Evolutionary conservation across 345 rosid species (phyloP), one percentile per base, ranked within the genome.

Genomic region (Eucalyptus shirleyi): DNA sequence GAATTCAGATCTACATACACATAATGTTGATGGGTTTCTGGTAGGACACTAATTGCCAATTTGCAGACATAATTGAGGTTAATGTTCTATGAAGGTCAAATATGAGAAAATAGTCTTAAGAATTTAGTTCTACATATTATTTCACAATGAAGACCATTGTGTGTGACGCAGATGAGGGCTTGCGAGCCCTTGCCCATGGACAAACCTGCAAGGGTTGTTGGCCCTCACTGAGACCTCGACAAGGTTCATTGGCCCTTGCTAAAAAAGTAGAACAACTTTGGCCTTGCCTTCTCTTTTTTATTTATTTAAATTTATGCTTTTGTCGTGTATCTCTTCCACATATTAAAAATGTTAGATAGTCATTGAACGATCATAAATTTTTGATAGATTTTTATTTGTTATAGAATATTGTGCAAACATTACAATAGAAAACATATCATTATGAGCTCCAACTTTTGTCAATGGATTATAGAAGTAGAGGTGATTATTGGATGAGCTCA

Each of bases 111-210:
- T 44, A 44, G 45, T 44, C 45, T 17, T 34, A 9, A 5, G 24
- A 69, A 32, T 17, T 69, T 21, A 69, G 23, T 69, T 9, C 6
- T 69, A 32, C 23, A 9, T 69, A 17, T 69, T 16, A 69, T 16
- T 17, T 69, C 26, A 69, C 42, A 69, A 37, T 69, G 81, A 18
- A 5, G 23, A 67, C 12, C 40, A 67, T 9, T 17, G 21, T 32
- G 40, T 32, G 40, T 32, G 40, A 8, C 0, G 12, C 1, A 8
- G 1, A 67, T 17, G 4, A 32, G 23, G 80, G 42, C 37, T 0
- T 32, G 80, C 80, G 3, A 32, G 4, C 6, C 4, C 80, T 67
- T 9, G 5, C 4, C 40, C 81, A 18, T 40, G 6, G 44, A 17
- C 12, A 55, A 5, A n/a, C 40, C 0, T 32, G 9, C 55, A 17